A percentile compares a stretch with the other conserved stretches of the same genome.
phyloP scores from a whole-genome alignment of 2,329 filamentous ascomycete species.

The Lasiodiplodia sp. region DNA sequence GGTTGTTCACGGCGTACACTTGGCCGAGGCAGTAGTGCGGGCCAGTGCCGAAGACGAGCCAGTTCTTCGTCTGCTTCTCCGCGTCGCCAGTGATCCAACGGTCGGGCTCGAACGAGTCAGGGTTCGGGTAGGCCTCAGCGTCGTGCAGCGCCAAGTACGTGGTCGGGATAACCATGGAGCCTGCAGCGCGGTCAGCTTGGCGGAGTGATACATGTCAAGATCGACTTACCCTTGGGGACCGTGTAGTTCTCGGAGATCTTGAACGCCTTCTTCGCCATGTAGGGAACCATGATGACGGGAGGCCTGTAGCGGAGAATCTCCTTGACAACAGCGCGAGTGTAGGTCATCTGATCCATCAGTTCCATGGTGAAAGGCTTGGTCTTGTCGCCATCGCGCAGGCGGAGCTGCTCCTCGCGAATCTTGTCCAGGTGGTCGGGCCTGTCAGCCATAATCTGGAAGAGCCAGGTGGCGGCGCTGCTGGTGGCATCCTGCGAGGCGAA shows the following conservation, averaged over 20 bases:
- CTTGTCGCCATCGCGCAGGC: slow-evolving; percentile 75
- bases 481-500: slow-evolving; percentile 98
- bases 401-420: slow-evolving; percentile 88
- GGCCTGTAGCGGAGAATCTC: slow-evolving; percentile 79
- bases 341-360: slow-evolving; percentile 84
- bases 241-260: slow-evolving; percentile 87
- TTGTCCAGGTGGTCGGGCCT: slow-evolving; percentile 90
- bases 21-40: slow-evolving; percentile 97
- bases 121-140: slow-evolving; percentile 88
- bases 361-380: slow-evolving; percentile 78
- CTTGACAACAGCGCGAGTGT: slow-evolving; percentile 88
- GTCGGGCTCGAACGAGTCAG: slow-evolving; percentile 88
- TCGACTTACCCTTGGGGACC: slow-evolving; percentile 76
- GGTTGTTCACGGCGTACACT: slow-evolving; percentile 86
- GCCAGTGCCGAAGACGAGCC: slow-evolving; percentile 92
- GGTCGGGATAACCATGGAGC: slow-evolving; percentile 92
- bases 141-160: slow-evolving; percentile 92
- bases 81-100: slow-evolving; percentile 91
- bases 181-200: slow-evolving; percentile 45
- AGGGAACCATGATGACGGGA: slow-evolving; percentile 96
- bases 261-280: slow-evolving; percentile 93
- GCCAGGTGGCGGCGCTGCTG: slow-evolving; percentile 89
- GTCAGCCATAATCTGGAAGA: slow-evolving; percentile 94
- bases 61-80: slow-evolving; percentile 94
- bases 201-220: background rate